Conservation (phyloP, 345 rosid genomes). For the Bruguiera parviflora region DNA sequence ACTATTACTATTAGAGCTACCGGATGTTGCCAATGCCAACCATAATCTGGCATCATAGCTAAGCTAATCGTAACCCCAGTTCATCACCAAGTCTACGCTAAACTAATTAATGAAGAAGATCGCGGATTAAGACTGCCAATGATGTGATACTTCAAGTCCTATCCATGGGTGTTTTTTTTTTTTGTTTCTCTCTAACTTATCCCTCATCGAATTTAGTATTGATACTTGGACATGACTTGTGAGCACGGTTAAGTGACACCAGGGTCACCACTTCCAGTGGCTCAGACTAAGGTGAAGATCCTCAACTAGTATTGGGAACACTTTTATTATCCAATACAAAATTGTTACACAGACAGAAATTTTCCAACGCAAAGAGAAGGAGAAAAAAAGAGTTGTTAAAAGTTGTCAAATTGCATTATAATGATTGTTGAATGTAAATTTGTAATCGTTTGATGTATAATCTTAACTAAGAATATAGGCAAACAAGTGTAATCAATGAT, state of each 20-base stretch:
- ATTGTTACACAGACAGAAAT: too few relatives aligned
- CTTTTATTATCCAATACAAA: neutral
- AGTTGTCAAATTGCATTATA: neutral
- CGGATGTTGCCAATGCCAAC: neutral
- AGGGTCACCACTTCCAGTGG: constrained; percentile 20
- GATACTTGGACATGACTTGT: constrained; percentile 23
- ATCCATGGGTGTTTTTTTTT: neutral
- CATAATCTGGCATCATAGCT: neutral
- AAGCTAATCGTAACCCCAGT: neutral
- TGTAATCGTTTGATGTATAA: too few relatives aligned
- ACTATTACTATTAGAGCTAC: constrained; percentile 5
- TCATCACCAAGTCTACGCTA: too few relatives aligned
- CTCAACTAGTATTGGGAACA: neutral
- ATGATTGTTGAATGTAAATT: too few relatives aligned
- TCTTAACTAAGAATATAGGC: too few relatives aligned
- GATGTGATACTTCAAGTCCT: constrained; percentile 20
- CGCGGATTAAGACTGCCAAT: constrained; percentile 16
- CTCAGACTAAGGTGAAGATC: constrained; percentile 11
- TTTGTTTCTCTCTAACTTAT: neutral
- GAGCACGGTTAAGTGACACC: constrained; percentile 40
- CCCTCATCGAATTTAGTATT: neutral
- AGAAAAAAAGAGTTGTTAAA: neutral
- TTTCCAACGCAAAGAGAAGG: neutral
- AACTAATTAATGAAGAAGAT: constrained; percentile 1
- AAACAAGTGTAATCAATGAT: too few relatives aligned